Evolutionary conservation across 805 yeast genomes (phyloP), one percentile per base, ranked within the genome.

Genomic region (Nakazawaea ambrosiae): DNA sequence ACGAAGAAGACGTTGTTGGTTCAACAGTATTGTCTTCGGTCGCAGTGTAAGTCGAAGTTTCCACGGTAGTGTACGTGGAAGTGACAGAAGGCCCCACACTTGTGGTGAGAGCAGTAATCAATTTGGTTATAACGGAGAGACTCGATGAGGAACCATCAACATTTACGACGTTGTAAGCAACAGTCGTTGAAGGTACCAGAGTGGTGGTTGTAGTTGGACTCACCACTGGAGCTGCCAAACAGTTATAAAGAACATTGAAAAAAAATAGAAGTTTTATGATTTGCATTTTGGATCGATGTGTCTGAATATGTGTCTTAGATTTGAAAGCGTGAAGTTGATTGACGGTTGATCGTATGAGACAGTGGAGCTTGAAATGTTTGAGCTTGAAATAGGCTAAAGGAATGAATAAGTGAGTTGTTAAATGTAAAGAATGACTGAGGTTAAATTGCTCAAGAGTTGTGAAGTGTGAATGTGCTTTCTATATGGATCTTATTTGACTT

Each of bases 151-250:
- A 15, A n/a, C 42, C 42, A 20, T 39, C 42, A 14, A 39, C 39
- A 22, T 39, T 34, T 14, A 39, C 36, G 6, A 39, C 36, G 31
- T 39, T 30, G 27, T 39, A 39, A n/a, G 30, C 11, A 5, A 20
- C 27, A 15, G 27, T 17, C 18, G 38, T 20, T 11, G 38, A 20
- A 5, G 27, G 17, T 10, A 17, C 15, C 17, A 14, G 2, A 9
- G 19, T 23, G 8, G 33, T 19, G n/a, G 29, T 14, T 4, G 18
- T 12, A 10, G 33, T 19, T 10, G 23, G n/a, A n/a, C n/a, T 11
- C 12, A 15, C 14, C 1, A 31, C 29, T 16, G 39, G 37, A 16
- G 34, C 34, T 10, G 42, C 31, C 9, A 29, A 24, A 2, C 28
- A 12, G 14, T 12, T 12, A 14, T 15, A 27, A 19, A 30, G 3